A percentile compares a stretch with the other conserved stretches of the same genome.
phyloP scores from a whole-genome alignment of 495 filamentous ascomycete species.

The Penicillium argentinense region DNA sequence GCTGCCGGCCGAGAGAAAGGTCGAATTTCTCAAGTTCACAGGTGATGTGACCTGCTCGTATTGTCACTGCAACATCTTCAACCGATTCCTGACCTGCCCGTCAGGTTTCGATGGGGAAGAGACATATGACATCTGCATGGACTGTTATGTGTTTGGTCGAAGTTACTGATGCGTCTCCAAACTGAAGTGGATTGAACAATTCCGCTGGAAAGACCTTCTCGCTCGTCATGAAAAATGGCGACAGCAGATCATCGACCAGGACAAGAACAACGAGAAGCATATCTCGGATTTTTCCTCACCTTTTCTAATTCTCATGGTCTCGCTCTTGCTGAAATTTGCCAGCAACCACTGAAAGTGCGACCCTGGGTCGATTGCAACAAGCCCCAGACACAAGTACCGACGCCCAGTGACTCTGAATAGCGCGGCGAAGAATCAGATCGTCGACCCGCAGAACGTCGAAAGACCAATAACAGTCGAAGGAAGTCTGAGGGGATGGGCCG shows the following conservation, averaged over 20 bases:
- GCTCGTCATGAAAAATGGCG: constrained; percentile 83
- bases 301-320: no score
- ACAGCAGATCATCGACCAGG: constrained; percentile 65
- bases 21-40: constrained; percentile 76
- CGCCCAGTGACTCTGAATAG: constrained; percentile 6
- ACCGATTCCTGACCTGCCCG: constrained; percentile 90
- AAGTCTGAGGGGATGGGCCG: constrained; percentile 40
- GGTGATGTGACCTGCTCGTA: constrained; percentile 93
- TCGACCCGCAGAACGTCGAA: constrained; percentile 49
- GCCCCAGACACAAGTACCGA: constrained; percentile 30
- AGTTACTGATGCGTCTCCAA: constrained; percentile 85
- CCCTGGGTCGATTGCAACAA: constrained; percentile 59
- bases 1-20: constrained; percentile 54
- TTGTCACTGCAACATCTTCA: constrained; percentile 95
- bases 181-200: constrained; percentile 90
- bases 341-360: constrained; percentile 73
- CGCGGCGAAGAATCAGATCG: constrained; percentile 32
- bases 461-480: constrained; percentile 37
- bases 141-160: constrained; percentile 92
- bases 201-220: constrained; percentile 74
- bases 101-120: constrained; percentile 70
- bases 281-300: constrained; percentile 58
- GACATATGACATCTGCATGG: constrained; percentile 93
- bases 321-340: constrained; percentile 91
- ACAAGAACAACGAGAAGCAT: constrained; percentile 47